Conservation (phyloP, 1,284 basidiomycete genomes). For the Wolfiporia cocos region DNA sequence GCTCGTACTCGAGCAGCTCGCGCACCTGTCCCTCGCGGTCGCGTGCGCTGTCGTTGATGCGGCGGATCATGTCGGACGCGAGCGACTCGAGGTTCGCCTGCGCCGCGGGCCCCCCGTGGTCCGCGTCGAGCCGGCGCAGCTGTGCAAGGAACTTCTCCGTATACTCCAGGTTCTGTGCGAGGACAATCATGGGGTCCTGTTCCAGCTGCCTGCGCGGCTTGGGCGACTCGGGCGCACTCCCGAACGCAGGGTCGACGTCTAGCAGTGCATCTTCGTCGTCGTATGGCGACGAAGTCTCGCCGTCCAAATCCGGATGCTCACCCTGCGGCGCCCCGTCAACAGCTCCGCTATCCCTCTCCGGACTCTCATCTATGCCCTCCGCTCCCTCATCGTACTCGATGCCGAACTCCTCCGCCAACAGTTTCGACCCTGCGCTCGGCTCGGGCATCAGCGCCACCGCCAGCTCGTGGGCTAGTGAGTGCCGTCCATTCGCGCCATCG, state of each 20-base stretch:
- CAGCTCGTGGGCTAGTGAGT: conserved; percentile 78
- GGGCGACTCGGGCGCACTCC: conserved; percentile 29
- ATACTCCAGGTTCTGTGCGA: conserved; percentile 66
- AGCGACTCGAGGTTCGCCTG: conserved; percentile 59
- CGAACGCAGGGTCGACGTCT: conserved; percentile 40
- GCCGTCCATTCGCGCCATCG: conserved; percentile 40
- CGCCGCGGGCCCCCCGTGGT: conserved; percentile 31
- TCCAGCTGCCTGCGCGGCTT: conserved; percentile 33
- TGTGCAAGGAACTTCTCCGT: conserved; percentile 72
- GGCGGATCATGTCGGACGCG: conserved; percentile 71
- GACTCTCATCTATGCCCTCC: conserved; percentile 64
- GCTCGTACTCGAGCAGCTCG: conserved; percentile 67
- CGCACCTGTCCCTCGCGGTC: conserved; percentile 75
- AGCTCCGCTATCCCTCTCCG: conserved; percentile 12
- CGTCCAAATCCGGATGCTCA: conserved; percentile 17
- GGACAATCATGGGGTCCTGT: conserved; percentile 63
- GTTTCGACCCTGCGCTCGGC: conserved; percentile 64
- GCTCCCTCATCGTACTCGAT: conserved; percentile 83
- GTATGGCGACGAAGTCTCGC: conserved; percentile 10
- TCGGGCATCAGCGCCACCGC: conserved; percentile 80
- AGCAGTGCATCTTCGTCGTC: conserved; percentile 25
- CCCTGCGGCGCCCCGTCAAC: conserved; percentile 9
- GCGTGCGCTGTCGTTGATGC: conserved; percentile 65
- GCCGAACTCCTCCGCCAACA: conserved; percentile 78
- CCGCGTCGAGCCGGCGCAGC: conserved; percentile 60